Conservation (phyloP, 257 asterid species). For the Solanum appendiculatum region DNA sequence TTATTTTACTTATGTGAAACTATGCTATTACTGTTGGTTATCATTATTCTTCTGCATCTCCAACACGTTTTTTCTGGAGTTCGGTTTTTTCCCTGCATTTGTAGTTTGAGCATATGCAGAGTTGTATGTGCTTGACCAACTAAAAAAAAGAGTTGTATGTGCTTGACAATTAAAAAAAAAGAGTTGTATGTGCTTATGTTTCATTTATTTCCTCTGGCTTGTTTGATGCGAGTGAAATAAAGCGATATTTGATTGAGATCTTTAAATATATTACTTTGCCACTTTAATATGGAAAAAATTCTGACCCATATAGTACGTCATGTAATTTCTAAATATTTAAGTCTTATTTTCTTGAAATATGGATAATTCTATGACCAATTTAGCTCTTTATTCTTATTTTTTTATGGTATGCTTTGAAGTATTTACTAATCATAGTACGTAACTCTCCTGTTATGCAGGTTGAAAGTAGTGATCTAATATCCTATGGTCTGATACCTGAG, state of each 20-base stretch:
- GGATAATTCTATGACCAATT: neutral
- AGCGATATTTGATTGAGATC: neutral
- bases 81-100: neutral
- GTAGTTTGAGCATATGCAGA: neutral
- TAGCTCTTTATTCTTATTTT: neutral
- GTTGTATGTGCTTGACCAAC: neutral
- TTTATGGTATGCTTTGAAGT: neutral
- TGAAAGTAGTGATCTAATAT: conserved; percentile 97
- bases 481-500: conserved; percentile 96
- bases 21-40: neutral
- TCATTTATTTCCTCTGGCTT: neutral
- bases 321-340: neutral
- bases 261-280: neutral
- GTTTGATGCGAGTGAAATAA: neutral
- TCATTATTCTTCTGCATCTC: neutral
- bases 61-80: neutral
- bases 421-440: neutral
- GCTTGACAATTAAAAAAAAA: too few species aligned
- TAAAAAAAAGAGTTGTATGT: neutral
- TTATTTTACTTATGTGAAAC: neutral
- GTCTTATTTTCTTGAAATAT: neutral
- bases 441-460: conserved; percentile 39
- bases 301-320: neutral
- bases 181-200: neutral
- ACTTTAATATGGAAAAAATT: neutral